Evolutionary conservation across 495 filamentous ascomycete genomes (phyloP).

Genomic region (Lichenothelia convexa): DNA sequence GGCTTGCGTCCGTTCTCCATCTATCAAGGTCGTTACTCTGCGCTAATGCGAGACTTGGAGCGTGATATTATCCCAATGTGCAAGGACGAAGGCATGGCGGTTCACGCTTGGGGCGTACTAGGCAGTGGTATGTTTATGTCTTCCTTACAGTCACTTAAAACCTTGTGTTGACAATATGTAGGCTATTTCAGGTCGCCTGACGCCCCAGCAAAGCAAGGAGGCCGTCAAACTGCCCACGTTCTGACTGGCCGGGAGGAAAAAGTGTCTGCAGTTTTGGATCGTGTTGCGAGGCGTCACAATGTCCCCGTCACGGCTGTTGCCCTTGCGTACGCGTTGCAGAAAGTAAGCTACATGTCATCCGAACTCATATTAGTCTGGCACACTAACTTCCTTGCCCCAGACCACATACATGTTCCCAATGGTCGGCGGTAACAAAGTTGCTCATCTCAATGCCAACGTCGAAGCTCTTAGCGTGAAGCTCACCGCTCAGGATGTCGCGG

Average conservation of each 20-base stretch:
- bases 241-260: too few species aligned
- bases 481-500: slow-evolving; percentile 33
- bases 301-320: slow-evolving; percentile 3
- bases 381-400: slow-evolving; percentile 55
- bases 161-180: too few species aligned
- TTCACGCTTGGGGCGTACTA: slow-evolving; percentile 45
- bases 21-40: slow-evolving; percentile 13
- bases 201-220: not conserved
- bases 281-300: slow-evolving; percentile 7
- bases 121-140: slow-evolving; percentile 47
- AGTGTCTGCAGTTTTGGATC: slow-evolving; percentile 5
- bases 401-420: slow-evolving; percentile 60
- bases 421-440: slow-evolving; percentile 46
- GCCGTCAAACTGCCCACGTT: too few species aligned
- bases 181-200: slow-evolving; percentile 17
- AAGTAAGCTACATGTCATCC: too few species aligned
- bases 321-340: slow-evolving; percentile 55
- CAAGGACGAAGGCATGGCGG: slow-evolving; percentile 45
- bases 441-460: slow-evolving; percentile 44
- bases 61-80: slow-evolving; percentile 15
- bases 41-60: slow-evolving; percentile 12
- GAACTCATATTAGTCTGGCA: too few species aligned
- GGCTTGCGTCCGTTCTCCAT: slow-evolving; percentile 12
- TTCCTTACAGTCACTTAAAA: too few species aligned
- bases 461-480: slow-evolving; percentile 16